Base-by-base conservation (phyloP, 73 alveolate genomes). In the Tetrahymena malaccensis region DNA sequence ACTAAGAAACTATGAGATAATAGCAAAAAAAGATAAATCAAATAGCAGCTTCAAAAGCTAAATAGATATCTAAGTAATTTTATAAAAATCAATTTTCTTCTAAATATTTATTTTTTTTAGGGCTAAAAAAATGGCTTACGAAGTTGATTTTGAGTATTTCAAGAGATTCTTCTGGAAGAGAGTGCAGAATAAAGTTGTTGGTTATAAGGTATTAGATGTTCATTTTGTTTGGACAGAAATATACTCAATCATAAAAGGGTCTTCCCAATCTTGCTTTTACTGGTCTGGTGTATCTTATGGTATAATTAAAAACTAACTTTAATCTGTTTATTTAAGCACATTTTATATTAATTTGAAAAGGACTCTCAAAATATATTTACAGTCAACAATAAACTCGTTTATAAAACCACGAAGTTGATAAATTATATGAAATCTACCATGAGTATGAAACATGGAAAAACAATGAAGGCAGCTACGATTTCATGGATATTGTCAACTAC, bases 211-310 rank as follows among this genome's bases (percentile, higher is more conserved):
- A 2, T 34, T 95, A 33, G 55, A 93, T 35, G 89, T 97, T 33
- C 55, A 40, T 31, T 40, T 96, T 13, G 98, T 96, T 8, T 98
- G 99, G 98, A 98, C 99, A 85, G 98, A 98, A 94, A 98, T 98
- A 37, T 93, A 27, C 44, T 96, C 99, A 11, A 96, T 96, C 6
- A 97, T 98, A 27, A 97, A 98, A 94, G 99, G 99, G 3, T 43
- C 96, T 27, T 40, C 95, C 35, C 34, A 31, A 27, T 94, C 94
- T 57, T 70, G 34, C 37, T 70, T 27, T 70, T 70, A 70, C 89
- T 70, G 89, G 89, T n/a, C 40, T 27, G 94, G 84, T 19, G n/a
- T 31, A 12, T n/a, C 94, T 19, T 40, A 43, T 21, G 94, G 84
- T 43, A 85, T 17, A 3, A 27, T 38, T 4, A 27, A 31, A 19